Base-by-base conservation (phyloP, 2,329 filamentous ascomycete genomes). In the Aurifilum marmelostoma region DNA sequence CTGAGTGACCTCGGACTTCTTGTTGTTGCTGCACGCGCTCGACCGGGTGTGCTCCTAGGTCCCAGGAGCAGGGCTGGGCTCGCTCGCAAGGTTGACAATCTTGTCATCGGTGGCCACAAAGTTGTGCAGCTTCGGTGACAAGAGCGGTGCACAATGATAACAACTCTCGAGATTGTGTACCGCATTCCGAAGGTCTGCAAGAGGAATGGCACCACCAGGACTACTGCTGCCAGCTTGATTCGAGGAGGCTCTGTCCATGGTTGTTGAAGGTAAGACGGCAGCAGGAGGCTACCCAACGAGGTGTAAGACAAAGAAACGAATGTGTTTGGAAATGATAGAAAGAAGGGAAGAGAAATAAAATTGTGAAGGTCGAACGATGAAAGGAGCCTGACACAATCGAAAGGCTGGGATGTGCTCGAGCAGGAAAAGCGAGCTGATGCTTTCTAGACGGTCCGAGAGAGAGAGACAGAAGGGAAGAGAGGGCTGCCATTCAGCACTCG, bases 81-180 rank as follows among this genome's bases (percentile, higher is more conserved):
- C 61, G 24, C 27, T 52, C 21, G 63, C 69, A 21, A 47, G 9
- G n/a, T 4, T 24, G 43, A 69, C 52, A 37, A 63, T 21, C 21
- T 56, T 41, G 52, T 63, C 29, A 16, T 71, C 65, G 34, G 67
- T 67, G 54, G 67, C 65, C 18, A 69, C 62, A 18, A 71, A 71
- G 62, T 63, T 18, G 21, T 69, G 69, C 3, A 71, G 3, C 12
- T 39, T 50, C 18, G 67, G 66, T 32, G 61, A 34, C 32, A 39
- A 39, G 27, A 18, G 39, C n/a, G 41, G 27, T 18, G 50, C 24
- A 47, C 52, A 50, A 1, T 66, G 52, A 2, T 12, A n/a, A 21
- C 65, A 37, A 2, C 24, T 11, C 21, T 66, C 54, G 12, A 50
- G 39, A 21, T 12, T 14, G 54, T 18, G 39, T 32, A 60, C 39